Conservation (phyloP, 768 basidiomycete genomes). For the Gloeophyllum trabeum region DNA sequence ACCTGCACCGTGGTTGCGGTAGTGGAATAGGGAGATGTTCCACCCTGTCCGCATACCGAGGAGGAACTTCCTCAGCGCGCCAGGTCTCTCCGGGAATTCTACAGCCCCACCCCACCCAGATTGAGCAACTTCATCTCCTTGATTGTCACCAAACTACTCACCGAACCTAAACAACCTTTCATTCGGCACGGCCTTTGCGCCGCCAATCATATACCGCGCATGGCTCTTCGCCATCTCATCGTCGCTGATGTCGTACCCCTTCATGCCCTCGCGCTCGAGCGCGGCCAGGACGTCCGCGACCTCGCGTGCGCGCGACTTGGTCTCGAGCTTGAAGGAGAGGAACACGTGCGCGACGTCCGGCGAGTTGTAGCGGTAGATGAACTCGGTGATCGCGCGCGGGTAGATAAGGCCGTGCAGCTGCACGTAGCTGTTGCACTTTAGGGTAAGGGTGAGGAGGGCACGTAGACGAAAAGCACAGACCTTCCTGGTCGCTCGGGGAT, state of each 20-base stretch:
- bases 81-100: conserved; percentile 97
- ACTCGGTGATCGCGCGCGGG: conserved; percentile 90
- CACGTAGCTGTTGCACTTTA: conserved; percentile 52
- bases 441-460: conserved; percentile 2
- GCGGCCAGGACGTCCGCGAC: conserved; percentile 50
- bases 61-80: conserved; percentile 85
- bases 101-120: conserved; percentile 4
- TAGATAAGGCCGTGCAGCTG: conserved; percentile 79
- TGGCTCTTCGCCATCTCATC: conserved; percentile 95
- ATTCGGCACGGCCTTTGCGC: conserved; percentile 60
- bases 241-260: conserved; percentile 83
- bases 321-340: conserved; percentile 79
- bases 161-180: conserved; percentile 93
- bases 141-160: conserved; percentile 22
- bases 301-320: conserved; percentile 43
- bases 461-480: conserved; percentile 39
- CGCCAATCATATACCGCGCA: conserved; percentile 90
- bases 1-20: conserved; percentile 97
- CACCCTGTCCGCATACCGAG: conserved; percentile 71
- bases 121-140: neutral
- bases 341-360: conserved; percentile 73
- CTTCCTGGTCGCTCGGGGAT: conserved; percentile 90
- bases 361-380: conserved; percentile 83
- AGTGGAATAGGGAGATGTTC: conserved; percentile 97
- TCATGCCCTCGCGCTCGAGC: conserved; percentile 63